Base-by-base conservation (phyloP, 176 grass and related monocot genomes). In the Pharus latifolius region DNA sequence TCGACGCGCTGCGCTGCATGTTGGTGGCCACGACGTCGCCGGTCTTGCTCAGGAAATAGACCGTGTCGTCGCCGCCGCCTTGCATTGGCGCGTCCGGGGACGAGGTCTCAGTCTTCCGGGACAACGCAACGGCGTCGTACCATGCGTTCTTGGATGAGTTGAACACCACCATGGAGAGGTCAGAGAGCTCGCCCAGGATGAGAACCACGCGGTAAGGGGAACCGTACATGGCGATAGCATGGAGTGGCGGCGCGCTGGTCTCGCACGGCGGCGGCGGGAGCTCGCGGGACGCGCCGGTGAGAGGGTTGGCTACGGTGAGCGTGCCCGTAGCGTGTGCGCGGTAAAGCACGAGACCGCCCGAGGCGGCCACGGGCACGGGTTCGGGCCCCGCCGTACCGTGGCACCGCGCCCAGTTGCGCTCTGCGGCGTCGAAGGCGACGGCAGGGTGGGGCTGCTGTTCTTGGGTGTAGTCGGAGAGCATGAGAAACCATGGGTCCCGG, bases 21-120 rank as follows among this genome's bases (percentile, higher is more conserved):
- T 74, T 95, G 5, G 90, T 73, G 2, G 84, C 78, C 61, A 99
- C 76, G 10, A 99, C 65, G 31, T 86, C 82, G 67, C 96, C 96
- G 10, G 96, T 28, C 79, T 99, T 99, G 78, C 79, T 94, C 3
- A 99, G 79, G 64, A 84, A 99, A 56, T 88, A 99, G 0, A 99
- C 78, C 28, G 69, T 49, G 57, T 75, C 91, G 16, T 73, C 77
- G n/a, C 38, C 87, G 10, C 26, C 41, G 60, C 57, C 37, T n/a
- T 41, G 22, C 25, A 29, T 20, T 26, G 8, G 43, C 42, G 67
- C 34, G 4, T 31, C 49, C 4, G 42, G 56, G 2, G 69, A 60
- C 17, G 60, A 79, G 22, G 38, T 53, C n/a, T 83, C 60, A 0
- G 59, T 49, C 49, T 83, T 91, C 28, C 71, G 50, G 10, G 79